Percentiles rank a stretch among this genome's conserved stretches.
Conservation (phyloP, 78 protist species). For the Dictyostelium discoideum region DNA sequence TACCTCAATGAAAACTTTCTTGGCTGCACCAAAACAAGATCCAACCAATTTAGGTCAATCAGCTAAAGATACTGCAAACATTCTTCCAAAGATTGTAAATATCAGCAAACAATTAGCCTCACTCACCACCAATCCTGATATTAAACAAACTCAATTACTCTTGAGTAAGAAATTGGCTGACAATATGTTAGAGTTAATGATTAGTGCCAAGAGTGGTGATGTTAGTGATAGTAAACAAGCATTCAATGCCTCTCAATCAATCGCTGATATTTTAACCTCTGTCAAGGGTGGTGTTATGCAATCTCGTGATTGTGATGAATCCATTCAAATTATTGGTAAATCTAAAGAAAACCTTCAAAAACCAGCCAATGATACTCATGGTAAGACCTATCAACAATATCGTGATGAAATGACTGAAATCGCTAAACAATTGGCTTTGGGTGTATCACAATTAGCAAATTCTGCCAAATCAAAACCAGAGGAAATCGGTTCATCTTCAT, state of each 20-base stretch:
- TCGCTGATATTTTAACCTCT: conserved; percentile 68
- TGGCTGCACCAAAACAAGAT: conserved; percentile 70
- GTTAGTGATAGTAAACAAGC: conserved; percentile 63
- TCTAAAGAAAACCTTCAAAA: conserved; percentile 58
- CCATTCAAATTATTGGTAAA: conserved; percentile 64
- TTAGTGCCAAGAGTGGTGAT: conserved; percentile 73
- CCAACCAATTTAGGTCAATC: conserved; percentile 63
- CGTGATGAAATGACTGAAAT: conserved; percentile 64
- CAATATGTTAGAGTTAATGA: conserved; percentile 80
- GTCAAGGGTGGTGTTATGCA: conserved; percentile 84
- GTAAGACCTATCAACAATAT: conserved; percentile 78
- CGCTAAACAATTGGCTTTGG: conserved; percentile 69
- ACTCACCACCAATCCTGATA: conserved; percentile 64
- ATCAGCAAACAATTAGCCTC: conserved; percentile 72
- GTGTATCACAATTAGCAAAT: conserved; percentile 61
- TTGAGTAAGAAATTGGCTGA: conserved; percentile 72
- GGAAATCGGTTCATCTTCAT: conserved; percentile 65
- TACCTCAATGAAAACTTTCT: conserved; percentile 62
- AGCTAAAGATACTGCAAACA: conserved; percentile 78
- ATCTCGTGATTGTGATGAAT: conserved; percentile 83
- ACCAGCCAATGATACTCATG: conserved; percentile 52
- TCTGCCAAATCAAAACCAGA: conserved; percentile 80
- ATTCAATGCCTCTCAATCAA: conserved; percentile 70
- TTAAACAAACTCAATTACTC: conserved; percentile 71
- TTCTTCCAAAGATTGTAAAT: conserved; percentile 72